These are phyloP conservation scores for Violaceomyces palustris DNA, from an alignment of 1,284 basidiomycete species.

Conservation along the genomic window DNA sequence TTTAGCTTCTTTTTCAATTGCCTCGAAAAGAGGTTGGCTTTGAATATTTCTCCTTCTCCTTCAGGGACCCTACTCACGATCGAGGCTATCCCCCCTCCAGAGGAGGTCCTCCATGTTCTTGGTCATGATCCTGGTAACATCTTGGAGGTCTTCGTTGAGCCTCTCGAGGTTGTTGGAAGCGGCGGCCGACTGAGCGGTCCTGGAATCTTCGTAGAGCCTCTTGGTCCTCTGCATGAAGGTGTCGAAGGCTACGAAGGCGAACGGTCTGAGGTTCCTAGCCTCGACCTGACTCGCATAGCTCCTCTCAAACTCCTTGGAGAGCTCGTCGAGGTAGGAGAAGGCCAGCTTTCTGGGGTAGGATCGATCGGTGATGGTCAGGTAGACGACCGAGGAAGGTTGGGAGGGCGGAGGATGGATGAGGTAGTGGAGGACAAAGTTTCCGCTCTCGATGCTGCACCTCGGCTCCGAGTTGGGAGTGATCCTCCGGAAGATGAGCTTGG, in stretches of 20 bases:
- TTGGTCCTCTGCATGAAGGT: conserved; percentile 99
- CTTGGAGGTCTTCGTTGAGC: conserved; percentile 91
- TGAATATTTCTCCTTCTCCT: background rate
- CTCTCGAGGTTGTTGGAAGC: conserved; percentile 68
- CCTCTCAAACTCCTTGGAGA: conserved; percentile 81
- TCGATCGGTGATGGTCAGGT: conserved; percentile 90
- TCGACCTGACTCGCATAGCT: conserved; percentile 49
- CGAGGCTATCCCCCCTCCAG: conserved; percentile 93
- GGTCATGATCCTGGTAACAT: conserved; percentile 99
- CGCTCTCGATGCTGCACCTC: conserved; percentile 92
- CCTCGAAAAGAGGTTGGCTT: background rate
- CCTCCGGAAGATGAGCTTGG: conserved; percentile 90
- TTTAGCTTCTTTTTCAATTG: too few relatives aligned
- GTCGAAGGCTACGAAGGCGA: conserved; percentile 58
- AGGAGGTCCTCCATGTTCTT: conserved; percentile 99
- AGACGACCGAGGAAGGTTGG: conserved; percentile 64
- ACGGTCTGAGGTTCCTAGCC: conserved; percentile 46
- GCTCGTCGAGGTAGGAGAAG: conserved; percentile 94
- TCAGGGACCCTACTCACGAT: conserved; percentile 58
- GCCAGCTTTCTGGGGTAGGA: conserved; percentile 96
- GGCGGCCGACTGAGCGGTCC: conserved; percentile 73
- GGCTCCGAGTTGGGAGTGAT: conserved; percentile 84
- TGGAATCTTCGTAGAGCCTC: conserved; percentile 85
- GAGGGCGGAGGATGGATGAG: conserved; percentile 63
- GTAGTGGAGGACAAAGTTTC: conserved; percentile 90